phyloP scores from a whole-genome alignment of 148 eudicot species.

The Rhododendron ferrugineum region DNA sequence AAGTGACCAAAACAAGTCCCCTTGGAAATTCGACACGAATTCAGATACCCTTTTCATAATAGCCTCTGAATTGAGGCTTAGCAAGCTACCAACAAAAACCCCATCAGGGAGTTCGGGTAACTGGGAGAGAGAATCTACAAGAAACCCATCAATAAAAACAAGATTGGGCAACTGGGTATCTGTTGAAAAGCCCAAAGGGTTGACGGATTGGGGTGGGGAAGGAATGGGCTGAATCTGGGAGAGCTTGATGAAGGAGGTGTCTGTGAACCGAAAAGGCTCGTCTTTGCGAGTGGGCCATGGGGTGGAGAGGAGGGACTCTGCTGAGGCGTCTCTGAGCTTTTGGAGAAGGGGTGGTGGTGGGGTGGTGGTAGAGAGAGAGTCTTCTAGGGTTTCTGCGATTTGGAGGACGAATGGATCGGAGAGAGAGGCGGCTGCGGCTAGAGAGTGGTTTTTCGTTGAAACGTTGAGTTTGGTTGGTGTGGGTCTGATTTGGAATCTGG shows the following conservation, averaged over 20 bases:
- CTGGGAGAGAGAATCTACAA: constrained; percentile 37
- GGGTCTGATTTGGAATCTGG: constrained; percentile 14
- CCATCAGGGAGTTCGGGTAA: constrained; percentile 54
- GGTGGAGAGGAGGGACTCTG: constrained; percentile 67
- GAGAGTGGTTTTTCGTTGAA: constrained; percentile 10
- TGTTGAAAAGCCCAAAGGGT: constrained; percentile 7
- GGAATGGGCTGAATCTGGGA: constrained; percentile 53
- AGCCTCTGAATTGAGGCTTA: constrained; percentile 34
- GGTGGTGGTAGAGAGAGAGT: constrained; percentile 41
- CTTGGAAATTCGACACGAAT: constrained; percentile 49
- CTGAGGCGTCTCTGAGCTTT: constrained; percentile 61
- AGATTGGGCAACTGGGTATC: constrained; percentile 60
- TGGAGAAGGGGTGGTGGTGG: constrained; percentile 51
- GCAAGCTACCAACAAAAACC: constrained; percentile 64
- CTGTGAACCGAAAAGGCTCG: constrained; percentile 83
- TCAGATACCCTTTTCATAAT: constrained; percentile 53
- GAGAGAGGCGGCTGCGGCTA: constrained; percentile 35
- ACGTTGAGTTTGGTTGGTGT: constrained; percentile 5
- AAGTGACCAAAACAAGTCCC: constrained; percentile 87
- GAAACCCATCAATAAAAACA: constrained; percentile 67
- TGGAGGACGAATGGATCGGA: constrained; percentile 92
- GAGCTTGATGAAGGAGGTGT: constrained; percentile 66
- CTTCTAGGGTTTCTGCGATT: constrained; percentile 92
- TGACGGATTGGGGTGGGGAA: constrained; percentile 26
- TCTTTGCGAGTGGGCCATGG: constrained; percentile 87